A percentile compares a stretch with the other conserved stretches of the same genome.
Conservation (phyloP, 1,284 basidiomycete genomes). For the Ganoderma lucidum region DNA sequence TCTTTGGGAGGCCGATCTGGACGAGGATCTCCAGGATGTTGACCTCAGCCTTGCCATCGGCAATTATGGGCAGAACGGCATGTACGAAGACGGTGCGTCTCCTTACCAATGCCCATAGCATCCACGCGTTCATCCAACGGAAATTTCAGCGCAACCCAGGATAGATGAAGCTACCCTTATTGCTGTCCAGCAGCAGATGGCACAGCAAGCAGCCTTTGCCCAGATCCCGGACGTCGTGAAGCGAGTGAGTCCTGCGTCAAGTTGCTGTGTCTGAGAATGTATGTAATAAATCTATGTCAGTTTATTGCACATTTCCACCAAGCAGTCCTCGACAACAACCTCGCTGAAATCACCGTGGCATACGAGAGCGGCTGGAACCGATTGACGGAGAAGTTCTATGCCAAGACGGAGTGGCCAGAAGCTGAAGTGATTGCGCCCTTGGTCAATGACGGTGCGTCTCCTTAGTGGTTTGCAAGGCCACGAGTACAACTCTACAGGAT, state of each 20-base stretch:
- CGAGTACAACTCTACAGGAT: background rate
- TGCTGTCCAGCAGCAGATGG: slow-evolving; percentile 82
- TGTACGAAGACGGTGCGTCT: slow-evolving; percentile 73
- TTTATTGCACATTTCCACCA: slow-evolving; percentile 94
- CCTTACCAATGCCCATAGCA: background rate
- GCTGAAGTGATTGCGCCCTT: slow-evolving; percentile 95
- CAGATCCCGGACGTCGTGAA: slow-evolving; percentile 86
- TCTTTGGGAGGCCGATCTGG: slow-evolving; percentile 75
- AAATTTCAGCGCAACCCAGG: slow-evolving; percentile 51
- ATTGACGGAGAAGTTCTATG: slow-evolving; percentile 94
- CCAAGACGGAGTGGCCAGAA: slow-evolving; percentile 97
- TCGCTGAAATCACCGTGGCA: slow-evolving; percentile 88
- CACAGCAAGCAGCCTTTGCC: slow-evolving; percentile 78
- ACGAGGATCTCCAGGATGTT: slow-evolving; percentile 77
- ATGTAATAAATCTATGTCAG: slow-evolving; percentile 47
- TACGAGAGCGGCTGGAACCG: slow-evolving; percentile 98
- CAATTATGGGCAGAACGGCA: slow-evolving; percentile 69
- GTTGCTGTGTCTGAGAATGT: background rate
- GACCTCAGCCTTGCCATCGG: slow-evolving; percentile 76
- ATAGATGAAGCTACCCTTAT: slow-evolving; percentile 73
- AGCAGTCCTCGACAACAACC: slow-evolving; percentile 87
- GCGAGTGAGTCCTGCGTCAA: slow-evolving; percentile 56
- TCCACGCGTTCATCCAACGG: background rate
- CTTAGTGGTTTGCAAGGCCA: background rate
- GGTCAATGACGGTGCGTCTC: slow-evolving; percentile 84